A percentile compares a stretch with the other conserved stretches of the same genome.
Evolutionary conservation across 208 protist genomes (phyloP).

Genomic region (Wallacemonas sp.): DNA sequence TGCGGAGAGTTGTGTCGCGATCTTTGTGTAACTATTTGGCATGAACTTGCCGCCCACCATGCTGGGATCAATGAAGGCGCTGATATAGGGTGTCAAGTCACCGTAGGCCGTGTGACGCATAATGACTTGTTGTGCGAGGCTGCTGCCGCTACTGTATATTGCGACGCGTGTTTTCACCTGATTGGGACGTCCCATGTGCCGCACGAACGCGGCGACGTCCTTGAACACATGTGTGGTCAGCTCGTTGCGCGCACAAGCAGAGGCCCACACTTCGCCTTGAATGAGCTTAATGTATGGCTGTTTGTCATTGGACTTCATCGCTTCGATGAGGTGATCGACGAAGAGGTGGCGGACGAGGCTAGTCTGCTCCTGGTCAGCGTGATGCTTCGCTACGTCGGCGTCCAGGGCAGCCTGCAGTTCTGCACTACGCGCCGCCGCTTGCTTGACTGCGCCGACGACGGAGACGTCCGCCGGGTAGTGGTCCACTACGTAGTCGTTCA

Average conservation of each 20-base stretch:
- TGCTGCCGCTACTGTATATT: slow-evolving; percentile 80
- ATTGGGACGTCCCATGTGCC: slow-evolving; percentile 11
- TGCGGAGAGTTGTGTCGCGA: slow-evolving; percentile 33
- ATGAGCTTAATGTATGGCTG: slow-evolving; percentile 60
- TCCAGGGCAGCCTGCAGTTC: slow-evolving; percentile 18
- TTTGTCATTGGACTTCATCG: slow-evolving; percentile 17
- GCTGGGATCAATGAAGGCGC: slow-evolving; percentile 80
- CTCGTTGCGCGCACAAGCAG: background rate
- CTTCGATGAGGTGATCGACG: slow-evolving; percentile 19
- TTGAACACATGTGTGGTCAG: slow-evolving; percentile 17
- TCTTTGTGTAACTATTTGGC: slow-evolving; percentile 61
- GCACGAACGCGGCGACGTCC: slow-evolving; percentile 30
- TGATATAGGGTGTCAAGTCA: slow-evolving; percentile 65
- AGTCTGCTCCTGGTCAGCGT: background rate
- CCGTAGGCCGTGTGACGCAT: slow-evolving; percentile 65
- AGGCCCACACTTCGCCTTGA: slow-evolving; percentile 70
- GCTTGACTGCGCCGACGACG: slow-evolving; percentile 20
- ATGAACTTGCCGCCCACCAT: slow-evolving; percentile 67
- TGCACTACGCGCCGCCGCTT: background rate
- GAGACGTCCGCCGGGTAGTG: slow-evolving; percentile 34
- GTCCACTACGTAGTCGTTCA: slow-evolving; percentile 39
- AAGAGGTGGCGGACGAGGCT: slow-evolving; percentile 27
- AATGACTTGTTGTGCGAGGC: slow-evolving; percentile 72
- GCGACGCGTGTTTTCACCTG: slow-evolving; percentile 38
- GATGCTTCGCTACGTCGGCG: slow-evolving; percentile 14